Conservation (phyloP, 1,284 basidiomycete species). For the Cutaneotrichosporon arboriforme region DNA sequence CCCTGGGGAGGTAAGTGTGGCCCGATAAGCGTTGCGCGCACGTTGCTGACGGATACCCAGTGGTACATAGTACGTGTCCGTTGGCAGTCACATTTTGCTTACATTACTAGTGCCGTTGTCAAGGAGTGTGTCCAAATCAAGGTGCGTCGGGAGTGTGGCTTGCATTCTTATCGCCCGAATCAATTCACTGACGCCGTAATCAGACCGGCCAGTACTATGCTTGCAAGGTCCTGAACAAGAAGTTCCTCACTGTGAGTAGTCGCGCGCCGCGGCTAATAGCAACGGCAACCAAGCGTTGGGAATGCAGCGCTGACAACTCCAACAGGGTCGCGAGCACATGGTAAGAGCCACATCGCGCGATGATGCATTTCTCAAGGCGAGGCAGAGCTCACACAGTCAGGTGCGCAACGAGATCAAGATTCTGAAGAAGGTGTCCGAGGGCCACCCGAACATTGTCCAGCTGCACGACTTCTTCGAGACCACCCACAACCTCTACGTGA, state of each 20-base stretch:
- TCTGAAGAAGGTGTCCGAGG: slow-evolving; percentile 87
- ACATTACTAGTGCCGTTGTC: slow-evolving; percentile 50
- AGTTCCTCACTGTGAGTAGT: slow-evolving; percentile 70
- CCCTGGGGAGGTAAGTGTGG: slow-evolving; percentile 84
- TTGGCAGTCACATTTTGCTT: not conserved
- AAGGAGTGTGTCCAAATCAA: slow-evolving; percentile 91
- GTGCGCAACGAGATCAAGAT: slow-evolving; percentile 96
- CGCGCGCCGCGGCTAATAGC: not conserved
- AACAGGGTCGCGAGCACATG: slow-evolving; percentile 76
- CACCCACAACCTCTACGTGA: slow-evolving; percentile 76
- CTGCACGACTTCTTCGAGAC: slow-evolving; percentile 99
- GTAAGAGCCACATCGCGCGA: slow-evolving; percentile 50
- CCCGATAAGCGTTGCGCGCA: slow-evolving; percentile 27
- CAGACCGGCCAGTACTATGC: slow-evolving; percentile 53
- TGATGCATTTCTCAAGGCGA: not conserved
- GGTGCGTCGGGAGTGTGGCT: slow-evolving; percentile 54
- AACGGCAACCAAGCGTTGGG: not conserved
- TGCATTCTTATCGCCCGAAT: not conserved
- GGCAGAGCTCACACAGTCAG: slow-evolving; percentile 47
- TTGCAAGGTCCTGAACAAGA: slow-evolving; percentile 69
- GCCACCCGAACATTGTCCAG: slow-evolving; percentile 80
- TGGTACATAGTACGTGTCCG: slow-evolving; percentile 40
- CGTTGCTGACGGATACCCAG: slow-evolving; percentile 23
- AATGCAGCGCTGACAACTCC: slow-evolving; percentile 1
- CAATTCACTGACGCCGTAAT: slow-evolving; percentile 6